Evolutionary conservation across 352 stramenopile genomes (phyloP).

Genomic region (Pythium dissimile): DNA sequence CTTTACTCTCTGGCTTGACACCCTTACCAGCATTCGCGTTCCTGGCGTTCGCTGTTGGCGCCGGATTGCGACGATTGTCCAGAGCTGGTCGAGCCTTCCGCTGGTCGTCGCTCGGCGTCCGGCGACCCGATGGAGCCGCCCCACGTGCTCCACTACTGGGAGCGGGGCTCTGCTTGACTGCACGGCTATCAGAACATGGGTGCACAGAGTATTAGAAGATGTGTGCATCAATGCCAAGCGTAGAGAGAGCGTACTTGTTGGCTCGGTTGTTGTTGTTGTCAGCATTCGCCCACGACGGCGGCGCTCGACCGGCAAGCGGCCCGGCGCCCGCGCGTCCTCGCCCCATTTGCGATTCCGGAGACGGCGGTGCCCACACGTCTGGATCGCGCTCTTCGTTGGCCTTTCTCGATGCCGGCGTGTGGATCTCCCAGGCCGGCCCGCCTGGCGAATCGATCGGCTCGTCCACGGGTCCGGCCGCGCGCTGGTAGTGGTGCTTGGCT

Average conservation of each 20-base stretch:
- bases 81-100: slow-evolving; percentile 28
- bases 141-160: slow-evolving; percentile 6
- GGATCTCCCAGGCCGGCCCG: slow-evolving; percentile 52
- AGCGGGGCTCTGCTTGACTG: slow-evolving; percentile 28
- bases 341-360: slow-evolving; percentile 47
- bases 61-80: slow-evolving; percentile 23
- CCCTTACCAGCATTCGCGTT: slow-evolving; percentile 24
- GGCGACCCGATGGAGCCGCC: slow-evolving; percentile 31
- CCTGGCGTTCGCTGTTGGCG: slow-evolving; percentile 10
- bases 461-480: slow-evolving; percentile 14
- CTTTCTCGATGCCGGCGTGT: slow-evolving; percentile 32
- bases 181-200: slow-evolving; percentile 27
- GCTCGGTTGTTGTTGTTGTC: slow-evolving; percentile 33
- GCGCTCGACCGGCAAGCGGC: slow-evolving; percentile 25
- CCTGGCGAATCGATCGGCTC: slow-evolving; percentile 17
- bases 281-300: slow-evolving; percentile 57
- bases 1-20: slow-evolving; percentile 25
- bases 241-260: slow-evolving; percentile 24
- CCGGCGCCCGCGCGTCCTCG: background rate
- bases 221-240: background rate
- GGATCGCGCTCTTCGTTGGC: slow-evolving; percentile 41
- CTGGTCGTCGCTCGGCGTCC: slow-evolving; percentile 59
- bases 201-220: background rate
- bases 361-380: slow-evolving; percentile 72
- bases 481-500: slow-evolving; percentile 29